Evolutionary conservation across 106 monocot species (phyloP).

Genomic region (Phalaenopsis equestris): DNA sequence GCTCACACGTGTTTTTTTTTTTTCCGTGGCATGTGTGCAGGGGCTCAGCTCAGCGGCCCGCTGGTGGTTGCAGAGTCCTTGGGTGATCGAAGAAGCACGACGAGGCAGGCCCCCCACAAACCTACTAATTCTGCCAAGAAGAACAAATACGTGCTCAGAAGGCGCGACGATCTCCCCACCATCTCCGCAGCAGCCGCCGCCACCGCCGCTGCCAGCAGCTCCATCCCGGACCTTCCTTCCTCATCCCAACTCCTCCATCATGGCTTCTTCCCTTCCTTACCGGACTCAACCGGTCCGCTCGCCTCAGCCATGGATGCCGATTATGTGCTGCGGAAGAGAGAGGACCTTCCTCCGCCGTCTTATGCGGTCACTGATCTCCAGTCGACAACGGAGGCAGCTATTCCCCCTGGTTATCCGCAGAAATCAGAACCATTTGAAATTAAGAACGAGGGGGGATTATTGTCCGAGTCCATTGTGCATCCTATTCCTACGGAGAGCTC

Average conservation of each 20-base stretch:
- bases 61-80: conserved; percentile 8
- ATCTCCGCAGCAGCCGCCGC: neutral
- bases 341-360: neutral
- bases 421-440: neutral
- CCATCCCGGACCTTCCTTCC: neutral
- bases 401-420: neutral
- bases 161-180: conserved; percentile 9
- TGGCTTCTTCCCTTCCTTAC: neutral
- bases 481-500: neutral
- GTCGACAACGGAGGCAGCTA: neutral
- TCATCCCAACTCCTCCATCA: conserved; percentile 3
- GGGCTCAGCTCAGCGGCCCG: conserved; percentile 7
- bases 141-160: conserved; percentile 22
- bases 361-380: too few relatives aligned
- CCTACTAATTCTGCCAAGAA: conserved; percentile 8
- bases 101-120: neutral
- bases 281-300: neutral
- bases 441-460: neutral
- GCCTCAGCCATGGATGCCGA: neutral
- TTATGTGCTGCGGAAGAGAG: conserved; percentile 13
- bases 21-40: neutral
- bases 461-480: neutral
- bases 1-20: neutral
- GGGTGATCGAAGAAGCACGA: neutral
- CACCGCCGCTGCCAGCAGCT: neutral